A percentile compares a stretch with the other conserved stretches of the same genome.
Conservation (phyloP, 2,329 filamentous ascomycete species). For the Fusarium nelsonii region DNA sequence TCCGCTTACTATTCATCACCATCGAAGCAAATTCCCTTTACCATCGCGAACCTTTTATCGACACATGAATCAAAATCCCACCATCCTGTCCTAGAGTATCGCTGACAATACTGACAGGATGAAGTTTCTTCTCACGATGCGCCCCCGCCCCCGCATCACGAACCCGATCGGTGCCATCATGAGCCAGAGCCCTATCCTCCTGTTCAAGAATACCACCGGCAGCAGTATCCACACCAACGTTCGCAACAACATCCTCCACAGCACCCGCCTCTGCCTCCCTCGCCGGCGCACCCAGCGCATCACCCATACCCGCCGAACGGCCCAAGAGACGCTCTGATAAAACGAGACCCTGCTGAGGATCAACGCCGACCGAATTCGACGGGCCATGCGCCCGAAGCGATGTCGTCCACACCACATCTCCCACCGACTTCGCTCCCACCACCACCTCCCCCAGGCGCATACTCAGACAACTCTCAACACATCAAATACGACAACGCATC, state of each 20-base stretch:
- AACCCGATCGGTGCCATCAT: conserved; percentile 68
- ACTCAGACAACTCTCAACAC: conserved; percentile 64
- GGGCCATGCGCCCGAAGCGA: conserved; percentile 56
- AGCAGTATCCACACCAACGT: conserved; percentile 41
- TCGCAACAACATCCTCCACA: conserved; percentile 49
- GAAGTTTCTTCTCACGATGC: conserved; percentile 48
- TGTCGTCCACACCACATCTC: conserved; percentile 52
- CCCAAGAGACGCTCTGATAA: conserved; percentile 66
- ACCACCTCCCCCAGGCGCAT: conserved; percentile 50
- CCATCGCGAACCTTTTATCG: too few relatives aligned
- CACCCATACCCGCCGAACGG: conserved; percentile 60
- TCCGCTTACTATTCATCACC: conserved; percentile 51
- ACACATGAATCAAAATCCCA: too few relatives aligned
- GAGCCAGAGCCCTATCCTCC: conserved; percentile 67
- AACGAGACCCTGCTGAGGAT: conserved; percentile 67
- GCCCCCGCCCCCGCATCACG: conserved; percentile 53
- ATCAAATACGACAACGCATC: conserved; percentile 65
- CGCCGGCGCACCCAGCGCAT: conserved; percentile 56
- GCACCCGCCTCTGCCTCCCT: conserved; percentile 53
- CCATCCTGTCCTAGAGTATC: too few relatives aligned
- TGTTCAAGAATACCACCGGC: conserved; percentile 65
- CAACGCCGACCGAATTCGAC: conserved; percentile 66
- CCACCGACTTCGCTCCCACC: conserved; percentile 50
- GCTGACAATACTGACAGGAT: too few relatives aligned
- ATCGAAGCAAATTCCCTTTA: too few relatives aligned